Evolutionary conservation across 2,329 filamentous ascomycete genomes (phyloP), one percentile per base, ranked within the genome.

Genomic region (Aspergillus udagawae): DNA sequence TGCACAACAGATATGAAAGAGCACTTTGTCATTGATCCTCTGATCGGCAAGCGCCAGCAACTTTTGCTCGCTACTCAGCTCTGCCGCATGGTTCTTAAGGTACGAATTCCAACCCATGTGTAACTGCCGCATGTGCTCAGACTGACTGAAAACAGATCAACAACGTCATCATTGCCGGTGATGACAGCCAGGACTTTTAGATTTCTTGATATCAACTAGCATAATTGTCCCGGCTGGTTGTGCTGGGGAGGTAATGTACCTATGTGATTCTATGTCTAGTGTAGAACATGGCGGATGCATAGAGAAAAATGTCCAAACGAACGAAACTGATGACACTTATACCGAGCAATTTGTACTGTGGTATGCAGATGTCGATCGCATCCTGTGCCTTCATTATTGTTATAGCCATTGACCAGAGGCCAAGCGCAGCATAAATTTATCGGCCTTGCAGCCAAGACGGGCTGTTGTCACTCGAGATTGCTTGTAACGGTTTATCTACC

Each of bases 31-130:
- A 97, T 99, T 73, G 94, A 99, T 73, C 95, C 94, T 53, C 81
- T 99, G 71, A 99, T 99, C 73, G 94, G 94, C 67, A 99, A 99
- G 85, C 90, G 91, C 78, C 92, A 97, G 80, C 94, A 99, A 79
- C 84, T 99, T 60, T 86, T 97, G 79, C 84, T 99, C 64, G 94
- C 94, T 32, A 99, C 95, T 53, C 94, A 99, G 80, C 82, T 99
- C 65, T 97, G 94, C 82, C 87, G 94, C 65, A 97, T 99, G 93
- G 92, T 97, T 65, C 83, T 97, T 67, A 97, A 96, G 86, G 86
- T 92, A 72, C 48, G 56, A 17, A n/a, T 3, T 60, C 17, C 20
- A 10, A 20, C 3, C 47, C 48, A 29, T 9, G 32, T 47, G 27
- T 52, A 38, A 20, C 17, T 47, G 3, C 42, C 17, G 2, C n/a